Percentiles rank a stretch among this genome's conserved stretches.
Conservation (phyloP, 2,329 filamentous ascomycete species). For the Rasamsonia emersonii region DNA sequence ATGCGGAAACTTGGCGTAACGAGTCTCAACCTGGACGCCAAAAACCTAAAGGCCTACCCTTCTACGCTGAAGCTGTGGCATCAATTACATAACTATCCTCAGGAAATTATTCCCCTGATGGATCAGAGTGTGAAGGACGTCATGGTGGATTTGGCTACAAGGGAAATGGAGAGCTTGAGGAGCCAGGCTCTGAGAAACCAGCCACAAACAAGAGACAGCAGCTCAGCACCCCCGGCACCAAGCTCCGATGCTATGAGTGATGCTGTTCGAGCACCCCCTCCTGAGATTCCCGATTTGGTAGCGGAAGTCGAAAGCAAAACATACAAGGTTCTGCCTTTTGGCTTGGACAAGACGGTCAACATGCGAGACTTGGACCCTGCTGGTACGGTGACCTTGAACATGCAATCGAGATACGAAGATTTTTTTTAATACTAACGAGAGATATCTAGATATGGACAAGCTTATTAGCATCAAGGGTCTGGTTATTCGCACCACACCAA, state of each 20-base stretch:
- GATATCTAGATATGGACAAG: constrained; percentile 93
- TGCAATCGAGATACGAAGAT: background rate
- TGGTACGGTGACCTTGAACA: constrained; percentile 44
- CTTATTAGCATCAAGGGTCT: constrained; percentile 90
- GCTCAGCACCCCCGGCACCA: constrained; percentile 67
- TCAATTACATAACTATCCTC: constrained; percentile 86
- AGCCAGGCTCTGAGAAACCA: constrained; percentile 42
- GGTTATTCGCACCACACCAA: constrained; percentile 88
- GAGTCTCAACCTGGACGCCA: constrained; percentile 78
- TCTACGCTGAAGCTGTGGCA: constrained; percentile 91
- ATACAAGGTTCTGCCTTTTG: constrained; percentile 84
- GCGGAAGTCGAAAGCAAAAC: constrained; percentile 69
- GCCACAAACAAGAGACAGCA: constrained; percentile 46
- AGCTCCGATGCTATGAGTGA: constrained; percentile 64
- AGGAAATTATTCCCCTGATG: constrained; percentile 94
- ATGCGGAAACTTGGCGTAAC: constrained; percentile 83
- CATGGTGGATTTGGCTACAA: constrained; percentile 80
- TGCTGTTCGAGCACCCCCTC: constrained; percentile 19
- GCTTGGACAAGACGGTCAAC: constrained; percentile 78
- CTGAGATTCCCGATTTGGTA: constrained; percentile 58
- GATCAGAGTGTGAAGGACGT: constrained; percentile 89
- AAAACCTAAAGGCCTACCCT: constrained; percentile 86
- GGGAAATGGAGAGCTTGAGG: constrained; percentile 64
- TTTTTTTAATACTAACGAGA: background rate
- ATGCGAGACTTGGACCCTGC: constrained; percentile 89